Conservation (phyloP, 2,329 filamentous ascomycete species). For the Emergomyces orientalis region DNA sequence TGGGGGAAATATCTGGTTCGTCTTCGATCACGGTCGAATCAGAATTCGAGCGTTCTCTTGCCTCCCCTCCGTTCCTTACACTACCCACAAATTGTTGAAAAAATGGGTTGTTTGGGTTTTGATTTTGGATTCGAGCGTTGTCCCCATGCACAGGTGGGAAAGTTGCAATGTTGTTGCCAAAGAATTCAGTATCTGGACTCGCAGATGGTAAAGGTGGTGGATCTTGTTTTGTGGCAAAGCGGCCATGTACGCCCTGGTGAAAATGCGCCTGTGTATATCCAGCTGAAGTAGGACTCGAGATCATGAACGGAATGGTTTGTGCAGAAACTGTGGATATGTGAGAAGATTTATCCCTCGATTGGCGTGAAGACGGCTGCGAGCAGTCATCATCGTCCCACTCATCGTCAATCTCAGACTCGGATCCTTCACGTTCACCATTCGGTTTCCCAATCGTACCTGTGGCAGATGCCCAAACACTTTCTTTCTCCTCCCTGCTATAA, state of each 20-base stretch:
- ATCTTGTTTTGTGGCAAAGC: constrained; percentile 18
- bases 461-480: constrained; percentile 13
- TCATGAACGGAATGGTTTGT: constrained; percentile 16
- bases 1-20: constrained; percentile 22
- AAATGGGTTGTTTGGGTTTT: constrained; percentile 17
- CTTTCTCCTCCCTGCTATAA: constrained; percentile 10
- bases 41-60: constrained; percentile 16
- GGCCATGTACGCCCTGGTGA: background rate
- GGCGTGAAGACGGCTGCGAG: background rate
- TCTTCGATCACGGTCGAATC: constrained; percentile 24
- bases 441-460: background rate
- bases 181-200: background rate
- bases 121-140: background rate
- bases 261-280: constrained; percentile 22
- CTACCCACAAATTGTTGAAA: constrained; percentile 18
- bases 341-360: constrained; percentile 10
- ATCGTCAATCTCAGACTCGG: constrained; percentile 6
- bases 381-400: constrained; percentile 7
- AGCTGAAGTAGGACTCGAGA: constrained; percentile 11
- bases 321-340: constrained; percentile 14
- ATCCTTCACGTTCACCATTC: background rate
- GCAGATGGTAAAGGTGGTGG: constrained; percentile 31
- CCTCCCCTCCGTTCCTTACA: constrained; percentile 11
- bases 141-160: constrained; percentile 7
- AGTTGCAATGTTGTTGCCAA: background rate